These are phyloP conservation scores for Allomyces javanicus DNA, from an alignment of 192 early-diverging fungal species.

Conservation along the genomic window DNA sequence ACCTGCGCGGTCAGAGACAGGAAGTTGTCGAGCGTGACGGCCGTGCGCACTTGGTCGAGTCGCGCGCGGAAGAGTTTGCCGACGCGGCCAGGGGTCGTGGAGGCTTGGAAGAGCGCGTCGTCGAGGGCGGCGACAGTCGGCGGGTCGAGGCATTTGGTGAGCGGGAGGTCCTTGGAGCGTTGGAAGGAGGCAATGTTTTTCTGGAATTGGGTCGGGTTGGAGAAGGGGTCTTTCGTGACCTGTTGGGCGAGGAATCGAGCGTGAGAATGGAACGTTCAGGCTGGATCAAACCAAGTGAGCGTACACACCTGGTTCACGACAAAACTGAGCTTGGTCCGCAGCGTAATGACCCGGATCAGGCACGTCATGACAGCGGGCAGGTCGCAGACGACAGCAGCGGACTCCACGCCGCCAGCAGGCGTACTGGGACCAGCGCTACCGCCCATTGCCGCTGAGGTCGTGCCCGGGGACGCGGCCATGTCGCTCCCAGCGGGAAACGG, in stretches of 20 bases:
- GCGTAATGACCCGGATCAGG: neutral
- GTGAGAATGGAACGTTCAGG: too few relatives aligned
- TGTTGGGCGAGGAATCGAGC: neutral
- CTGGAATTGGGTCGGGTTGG: neutral
- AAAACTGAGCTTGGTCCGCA: neutral
- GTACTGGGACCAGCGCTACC: too few relatives aligned
- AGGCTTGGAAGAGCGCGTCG: neutral
- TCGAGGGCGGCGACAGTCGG: neutral
- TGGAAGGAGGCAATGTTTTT: neutral
- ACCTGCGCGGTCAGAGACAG: neutral
- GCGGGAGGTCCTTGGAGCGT: neutral
- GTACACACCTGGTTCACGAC: neutral
- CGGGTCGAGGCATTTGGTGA: neutral
- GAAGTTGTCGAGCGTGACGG: neutral
- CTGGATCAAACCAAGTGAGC: too few relatives aligned
- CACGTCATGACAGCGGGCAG: neutral
- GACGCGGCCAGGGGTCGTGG: neutral
- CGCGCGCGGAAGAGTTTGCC: neutral
- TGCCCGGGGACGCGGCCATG: neutral
- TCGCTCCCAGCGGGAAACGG: constrained; percentile 2
- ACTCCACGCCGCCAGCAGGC: too few relatives aligned
- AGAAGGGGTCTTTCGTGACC: neutral
- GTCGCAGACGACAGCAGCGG: neutral
- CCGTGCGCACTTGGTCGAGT: neutral
- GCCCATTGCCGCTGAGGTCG: neutral